Base-by-base conservation (phyloP, 345 rosid species). In the Sisymbrium irio region DNA sequence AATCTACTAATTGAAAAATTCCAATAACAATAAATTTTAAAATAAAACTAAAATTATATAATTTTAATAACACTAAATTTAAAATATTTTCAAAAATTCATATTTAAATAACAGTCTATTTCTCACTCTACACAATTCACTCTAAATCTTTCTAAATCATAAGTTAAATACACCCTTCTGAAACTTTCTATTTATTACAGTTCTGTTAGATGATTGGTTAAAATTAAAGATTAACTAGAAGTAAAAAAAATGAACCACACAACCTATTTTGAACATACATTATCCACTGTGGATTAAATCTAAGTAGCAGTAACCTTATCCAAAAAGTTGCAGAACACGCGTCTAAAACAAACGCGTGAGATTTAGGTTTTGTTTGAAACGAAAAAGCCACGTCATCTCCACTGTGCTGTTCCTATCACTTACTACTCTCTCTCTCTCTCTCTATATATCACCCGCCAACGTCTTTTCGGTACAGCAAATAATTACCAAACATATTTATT, bases 401-500 rank as follows among this genome's bases (percentile, higher is more conserved):
- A 65, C 14, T 73, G 71, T 64, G n/a, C 57, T 64, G 71, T 73
- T 46, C 72, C 28, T 66, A 73, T 65, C 62, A 32, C 42, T 10
- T 22, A 22, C 25, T 1, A 19, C 9, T 20, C 9, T 61, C 49
- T 33, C 49, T 6, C 33, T 30, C 11, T 61, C n/a, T n/a, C n/a
- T n/a, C 32, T 22, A 3, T 22, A 22, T 17, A 17, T 61, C 64
- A 65, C 36, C 72, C 62, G 67, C 69, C 69, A 75, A 68, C 55
- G 68, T 75, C 78, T 75, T 67, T 59, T 67, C 55, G 62, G 25
- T 67, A 59, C 73, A 66, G 73, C 67, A 47, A 66, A 59, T 7
- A n/a, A n/a, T n/a, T n/a, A 0, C 18, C 59, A 56, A 57, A 40
- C 54, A 14, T 27, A 63, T 65, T 65, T 20, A 49, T 2, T 6